Evolutionary conservation across 1,139 yeast genomes (phyloP).

Genomic region (Protomyces inundatus): DNA sequence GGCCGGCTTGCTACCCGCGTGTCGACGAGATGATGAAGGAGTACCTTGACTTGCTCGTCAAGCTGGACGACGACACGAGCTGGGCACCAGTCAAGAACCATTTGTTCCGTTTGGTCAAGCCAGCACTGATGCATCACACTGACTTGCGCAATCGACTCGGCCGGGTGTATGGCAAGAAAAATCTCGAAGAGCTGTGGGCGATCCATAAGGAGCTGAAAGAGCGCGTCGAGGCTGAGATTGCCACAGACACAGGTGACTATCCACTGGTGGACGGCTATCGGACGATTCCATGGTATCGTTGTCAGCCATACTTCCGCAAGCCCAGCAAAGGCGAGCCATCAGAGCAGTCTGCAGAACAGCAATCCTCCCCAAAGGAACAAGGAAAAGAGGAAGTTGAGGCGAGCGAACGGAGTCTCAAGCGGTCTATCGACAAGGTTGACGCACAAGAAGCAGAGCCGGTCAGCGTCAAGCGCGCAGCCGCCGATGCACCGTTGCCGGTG

Average conservation of each 20-base stretch:
- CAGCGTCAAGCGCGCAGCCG: neutral
- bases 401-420: conserved; percentile 6
- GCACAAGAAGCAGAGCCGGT: neutral
- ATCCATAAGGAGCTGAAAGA: conserved; percentile 58
- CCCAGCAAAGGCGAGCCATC: conserved; percentile 40
- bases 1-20: conserved; percentile 58
- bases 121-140: conserved; percentile 66
- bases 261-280: conserved; percentile 72
- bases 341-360: neutral
- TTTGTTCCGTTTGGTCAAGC: conserved; percentile 76
- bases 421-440: conserved; percentile 12
- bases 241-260: neutral
- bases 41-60: conserved; percentile 69
- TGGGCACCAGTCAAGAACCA: conserved; percentile 85
- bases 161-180: conserved; percentile 37
- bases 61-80: conserved; percentile 63
- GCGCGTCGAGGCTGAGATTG: conserved; percentile 37
- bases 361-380: neutral
- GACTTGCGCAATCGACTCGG: conserved; percentile 77
- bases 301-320: conserved; percentile 89
- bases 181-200: conserved; percentile 42
- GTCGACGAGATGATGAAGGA: conserved; percentile 79
- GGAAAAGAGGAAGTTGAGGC: neutral
- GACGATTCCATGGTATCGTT: conserved; percentile 90
- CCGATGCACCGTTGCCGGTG: neutral